phyloP scores from a whole-genome alignment of 352 stramenopile genomes.

The Peronospora belbahrii region DNA sequence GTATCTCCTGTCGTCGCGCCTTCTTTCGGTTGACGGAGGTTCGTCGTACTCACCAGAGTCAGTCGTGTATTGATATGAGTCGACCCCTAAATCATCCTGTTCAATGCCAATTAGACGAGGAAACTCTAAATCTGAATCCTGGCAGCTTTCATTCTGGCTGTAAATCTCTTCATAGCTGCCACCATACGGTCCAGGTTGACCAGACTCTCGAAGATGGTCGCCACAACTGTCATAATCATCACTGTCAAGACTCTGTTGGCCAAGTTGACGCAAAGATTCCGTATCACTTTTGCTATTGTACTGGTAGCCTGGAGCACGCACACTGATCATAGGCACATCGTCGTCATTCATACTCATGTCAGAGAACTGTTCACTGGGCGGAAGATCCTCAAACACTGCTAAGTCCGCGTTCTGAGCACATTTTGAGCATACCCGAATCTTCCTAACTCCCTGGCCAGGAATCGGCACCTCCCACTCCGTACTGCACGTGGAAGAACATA shows the following conservation, averaged over 20 bases:
- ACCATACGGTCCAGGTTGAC: slow-evolving; percentile 8
- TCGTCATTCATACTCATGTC: slow-evolving; percentile 30
- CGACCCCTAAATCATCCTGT: slow-evolving; percentile 4
- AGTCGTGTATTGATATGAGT: slow-evolving; percentile 15
- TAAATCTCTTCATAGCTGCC: slow-evolving; percentile 17
- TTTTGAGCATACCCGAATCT: slow-evolving; percentile 54
- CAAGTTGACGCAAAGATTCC: slow-evolving; percentile 7
- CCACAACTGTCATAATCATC: slow-evolving; percentile 11
- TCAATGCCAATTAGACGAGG: slow-evolving; percentile 19
- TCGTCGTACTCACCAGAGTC: slow-evolving; percentile 20
- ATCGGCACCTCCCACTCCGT: slow-evolving; percentile 49
- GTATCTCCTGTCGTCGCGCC: slow-evolving; percentile 18
- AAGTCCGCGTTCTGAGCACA: slow-evolving; percentile 34
- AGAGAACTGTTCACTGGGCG: slow-evolving; percentile 22
- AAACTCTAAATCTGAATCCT: slow-evolving; percentile 22
- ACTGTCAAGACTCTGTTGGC: slow-evolving; percentile 8
- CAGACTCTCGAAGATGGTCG: slow-evolving; percentile 5
- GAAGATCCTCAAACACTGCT: slow-evolving; percentile 20
- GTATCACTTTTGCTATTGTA: slow-evolving; percentile 19
- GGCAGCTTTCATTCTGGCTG: slow-evolving; percentile 17
- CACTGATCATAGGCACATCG: slow-evolving; percentile 19
- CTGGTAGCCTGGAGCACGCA: slow-evolving; percentile 24
- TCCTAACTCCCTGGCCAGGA: slow-evolving; percentile 33
- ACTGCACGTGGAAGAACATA: slow-evolving; percentile 48
- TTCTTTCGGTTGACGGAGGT: slow-evolving; percentile 8